Base-by-base conservation (phyloP, 768 basidiomycete genomes). In the Suillus subaureus region DNA sequence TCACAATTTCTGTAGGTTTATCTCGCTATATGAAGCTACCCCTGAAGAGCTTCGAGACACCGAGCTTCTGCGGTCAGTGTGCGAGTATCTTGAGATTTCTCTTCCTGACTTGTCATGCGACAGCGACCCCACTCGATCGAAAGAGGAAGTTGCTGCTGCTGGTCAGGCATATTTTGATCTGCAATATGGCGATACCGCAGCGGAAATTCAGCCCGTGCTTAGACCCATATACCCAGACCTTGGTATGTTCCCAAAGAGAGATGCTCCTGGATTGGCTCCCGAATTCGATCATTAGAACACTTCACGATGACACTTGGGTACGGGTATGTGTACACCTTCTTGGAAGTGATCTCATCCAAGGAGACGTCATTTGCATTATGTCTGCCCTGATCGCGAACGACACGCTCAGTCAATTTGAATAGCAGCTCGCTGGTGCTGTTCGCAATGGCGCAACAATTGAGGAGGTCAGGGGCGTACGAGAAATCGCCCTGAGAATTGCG, bases 361-460 rank as follows among this genome's bases (percentile, higher is more conserved):
- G 88, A 91, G 70, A 85, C 86, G 1, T 85, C 87, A 2, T 90
- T 84, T 70, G 78, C 18, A 75, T 89, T 67, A 83, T 89, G 21
- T 81, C 88, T 16, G 83, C 87, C 0, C 81, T 89, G 55, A 85
- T 91, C 70, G 83, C 86, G 3, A 80, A 78, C 64, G 88, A 90
- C 71, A 83, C 86, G 42, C 87, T 88, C 0, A 82, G 79, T 43
- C 89, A 90, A 70, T 84, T 87, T 39, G 75, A 67, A 23, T 90
- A 89, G 89, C 90, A 90, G 70, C 77, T 90, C 23, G 77, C 79
- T 16, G 85, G 85, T 16, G 87, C 89, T 4, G 78, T 80, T 51
- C 78, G 86, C 62, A 79, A 80, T 51, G 88, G 88, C 4, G 88
- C 88, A 15, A 83, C 80, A 3, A 64, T 78, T 23, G 84, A 84